phyloP scores from a whole-genome alignment of 345 rosid species.

The Linum trigynum region DNA sequence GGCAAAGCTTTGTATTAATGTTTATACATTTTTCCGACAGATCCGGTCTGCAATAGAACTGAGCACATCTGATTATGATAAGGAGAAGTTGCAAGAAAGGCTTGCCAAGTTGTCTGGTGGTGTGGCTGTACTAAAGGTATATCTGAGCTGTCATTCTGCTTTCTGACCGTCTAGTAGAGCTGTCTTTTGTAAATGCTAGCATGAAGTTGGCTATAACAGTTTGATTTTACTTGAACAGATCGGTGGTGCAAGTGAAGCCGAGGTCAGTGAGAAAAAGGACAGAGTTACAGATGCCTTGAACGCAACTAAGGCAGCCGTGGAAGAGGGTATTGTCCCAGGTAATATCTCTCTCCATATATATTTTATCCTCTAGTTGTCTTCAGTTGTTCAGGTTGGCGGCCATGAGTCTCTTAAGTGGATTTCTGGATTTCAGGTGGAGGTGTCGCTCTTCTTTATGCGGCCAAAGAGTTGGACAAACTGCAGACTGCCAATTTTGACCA shows the following conservation, averaged over 20 bases:
- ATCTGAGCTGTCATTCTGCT: neutral
- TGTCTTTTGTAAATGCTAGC: too few relatives aligned
- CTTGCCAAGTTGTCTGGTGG: constrained; percentile 3
- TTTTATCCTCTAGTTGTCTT: neutral
- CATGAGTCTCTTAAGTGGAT: neutral
- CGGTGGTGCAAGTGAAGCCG: constrained; percentile 27
- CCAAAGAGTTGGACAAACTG: constrained; percentile 22
- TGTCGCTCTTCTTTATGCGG: constrained; percentile 25
- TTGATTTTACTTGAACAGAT: constrained; percentile 11
- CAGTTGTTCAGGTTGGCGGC: neutral
- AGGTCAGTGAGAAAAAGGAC: constrained; percentile 23
- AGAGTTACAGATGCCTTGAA: constrained; percentile 28
- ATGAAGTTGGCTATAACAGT: too few relatives aligned
- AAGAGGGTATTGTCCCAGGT: constrained; percentile 27
- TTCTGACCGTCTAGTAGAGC: too few relatives aligned
- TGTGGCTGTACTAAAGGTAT: constrained; percentile 3
- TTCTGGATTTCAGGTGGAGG: constrained; percentile 18
- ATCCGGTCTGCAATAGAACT: neutral
- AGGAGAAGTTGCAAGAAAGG: constrained; percentile 2
- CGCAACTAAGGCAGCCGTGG: constrained; percentile 27
- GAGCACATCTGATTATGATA: neutral
- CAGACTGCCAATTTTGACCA: constrained; percentile 24
- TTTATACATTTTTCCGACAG: neutral
- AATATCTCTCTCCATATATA: neutral
- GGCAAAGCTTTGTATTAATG: neutral